Conservation (phyloP, 495 filamentous ascomycete species). For the Penicillium samsonianum region DNA sequence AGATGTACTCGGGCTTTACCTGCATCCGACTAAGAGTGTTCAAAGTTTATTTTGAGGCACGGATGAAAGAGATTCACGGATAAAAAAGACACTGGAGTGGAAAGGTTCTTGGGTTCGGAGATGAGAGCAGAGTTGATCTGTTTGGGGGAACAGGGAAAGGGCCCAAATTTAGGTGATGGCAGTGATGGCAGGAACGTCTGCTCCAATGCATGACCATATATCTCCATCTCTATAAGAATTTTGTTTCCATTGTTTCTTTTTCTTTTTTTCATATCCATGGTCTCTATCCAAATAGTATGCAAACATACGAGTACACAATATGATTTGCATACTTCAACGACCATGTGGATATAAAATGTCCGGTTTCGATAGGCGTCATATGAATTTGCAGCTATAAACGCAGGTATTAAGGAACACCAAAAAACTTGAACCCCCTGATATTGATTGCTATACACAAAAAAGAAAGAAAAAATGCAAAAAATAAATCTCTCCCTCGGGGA, state of each 20-base stretch:
- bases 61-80: no score
- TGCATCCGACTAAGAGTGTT: neutral
- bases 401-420: no score
- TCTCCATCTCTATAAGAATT: neutral
- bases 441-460: no score
- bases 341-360: no score
- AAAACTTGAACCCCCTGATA: no score
- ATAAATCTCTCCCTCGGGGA: constrained; percentile 50
- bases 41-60: neutral
- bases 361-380: no score
- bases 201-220: neutral
- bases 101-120: neutral
- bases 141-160: neutral
- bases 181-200: neutral
- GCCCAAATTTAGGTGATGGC: neutral
- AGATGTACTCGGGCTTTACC: neutral
- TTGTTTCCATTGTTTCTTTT: neutral
- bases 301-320: no score
- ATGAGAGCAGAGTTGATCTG: neutral
- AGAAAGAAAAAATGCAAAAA: constrained; percentile 14
- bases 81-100: neutral
- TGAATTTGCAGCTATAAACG: no score
- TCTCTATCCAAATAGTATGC: no score
- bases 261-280: no score
- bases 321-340: no score